Conservation (phyloP, 148 eudicot genomes). For the Rhododendron molle region DNA sequence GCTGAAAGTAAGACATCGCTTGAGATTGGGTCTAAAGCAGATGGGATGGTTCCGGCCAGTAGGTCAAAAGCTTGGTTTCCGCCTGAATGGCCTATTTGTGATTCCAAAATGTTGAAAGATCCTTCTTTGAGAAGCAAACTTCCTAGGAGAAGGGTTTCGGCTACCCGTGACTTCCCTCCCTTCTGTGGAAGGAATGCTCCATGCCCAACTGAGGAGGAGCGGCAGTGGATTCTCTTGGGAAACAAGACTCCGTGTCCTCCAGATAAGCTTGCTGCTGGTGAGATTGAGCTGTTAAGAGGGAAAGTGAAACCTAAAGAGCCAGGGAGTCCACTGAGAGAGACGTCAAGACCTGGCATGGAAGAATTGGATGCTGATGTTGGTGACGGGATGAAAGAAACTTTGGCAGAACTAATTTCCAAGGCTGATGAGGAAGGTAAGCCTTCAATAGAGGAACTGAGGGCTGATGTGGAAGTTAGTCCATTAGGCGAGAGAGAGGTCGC, state of each 20-base stretch:
- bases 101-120: slow-evolving; percentile 13
- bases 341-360: background rate
- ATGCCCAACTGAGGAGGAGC: slow-evolving; percentile 21
- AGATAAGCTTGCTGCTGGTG: background rate
- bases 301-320: background rate
- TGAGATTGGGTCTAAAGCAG: slow-evolving; percentile 6
- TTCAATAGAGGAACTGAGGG: background rate
- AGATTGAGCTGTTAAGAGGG: background rate
- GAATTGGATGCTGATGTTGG: slow-evolving; percentile 7
- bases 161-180: slow-evolving; percentile 68
- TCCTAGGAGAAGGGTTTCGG: slow-evolving; percentile 53
- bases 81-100: slow-evolving; percentile 11
- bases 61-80: slow-evolving; percentile 9
- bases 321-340: background rate
- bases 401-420: background rate
- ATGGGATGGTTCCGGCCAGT: slow-evolving; percentile 13
- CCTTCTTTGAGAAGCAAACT: slow-evolving; percentile 18
- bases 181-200: slow-evolving; percentile 52
- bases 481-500: slow-evolving; percentile 5
- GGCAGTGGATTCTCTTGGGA: slow-evolving; percentile 3
- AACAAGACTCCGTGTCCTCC: background rate
- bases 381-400: slow-evolving; percentile 14
- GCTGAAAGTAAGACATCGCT: background rate
- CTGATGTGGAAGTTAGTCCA: background rate
- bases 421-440: slow-evolving; percentile 8